Conservation (phyloP, 2,329 filamentous ascomycete species). For the Scytalidium lignicola region DNA sequence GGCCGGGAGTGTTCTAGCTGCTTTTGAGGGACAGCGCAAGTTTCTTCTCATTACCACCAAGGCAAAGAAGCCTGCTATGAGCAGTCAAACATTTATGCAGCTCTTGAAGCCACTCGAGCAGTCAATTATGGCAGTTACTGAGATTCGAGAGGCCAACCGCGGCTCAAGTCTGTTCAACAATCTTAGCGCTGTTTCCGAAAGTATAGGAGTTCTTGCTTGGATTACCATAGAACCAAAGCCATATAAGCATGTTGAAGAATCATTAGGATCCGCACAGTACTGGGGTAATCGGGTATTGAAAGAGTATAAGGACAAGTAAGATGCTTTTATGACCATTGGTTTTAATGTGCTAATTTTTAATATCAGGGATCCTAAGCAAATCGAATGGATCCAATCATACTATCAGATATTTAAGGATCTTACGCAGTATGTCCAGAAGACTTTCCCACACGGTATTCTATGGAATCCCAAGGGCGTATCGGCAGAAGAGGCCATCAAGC, state of each 20-base stretch:
- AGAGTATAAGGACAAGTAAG: slow-evolving; percentile 77
- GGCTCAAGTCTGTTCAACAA: slow-evolving; percentile 72
- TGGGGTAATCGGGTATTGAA: slow-evolving; percentile 93
- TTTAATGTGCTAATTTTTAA: slow-evolving; percentile 6
- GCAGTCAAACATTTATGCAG: slow-evolving; percentile 60
- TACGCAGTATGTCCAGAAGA: slow-evolving; percentile 75
- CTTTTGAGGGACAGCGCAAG: slow-evolving; percentile 80
- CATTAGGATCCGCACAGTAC: slow-evolving; percentile 79
- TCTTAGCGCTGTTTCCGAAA: slow-evolving; percentile 81
- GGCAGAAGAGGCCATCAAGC: slow-evolving; percentile 59
- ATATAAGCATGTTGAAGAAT: slow-evolving; percentile 78
- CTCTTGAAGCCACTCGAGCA: slow-evolving; percentile 84
- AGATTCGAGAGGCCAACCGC: slow-evolving; percentile 77
- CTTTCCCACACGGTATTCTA: slow-evolving; percentile 71
- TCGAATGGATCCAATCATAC: slow-evolving; percentile 89
- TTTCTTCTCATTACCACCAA: slow-evolving; percentile 86
- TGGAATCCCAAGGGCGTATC: slow-evolving; percentile 82
- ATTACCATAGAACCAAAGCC: slow-evolving; percentile 80
- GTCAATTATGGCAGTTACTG: slow-evolving; percentile 70
- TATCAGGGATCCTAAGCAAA: slow-evolving; percentile 67
- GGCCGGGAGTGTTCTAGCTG: slow-evolving; percentile 49
- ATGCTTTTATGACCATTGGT: not conserved
- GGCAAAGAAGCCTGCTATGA: slow-evolving; percentile 82
- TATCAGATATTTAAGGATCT: slow-evolving; percentile 86
- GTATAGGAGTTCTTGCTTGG: slow-evolving; percentile 87